Conservation (phyloP, 768 basidiomycete species). For the Lepiota venenata region DNA sequence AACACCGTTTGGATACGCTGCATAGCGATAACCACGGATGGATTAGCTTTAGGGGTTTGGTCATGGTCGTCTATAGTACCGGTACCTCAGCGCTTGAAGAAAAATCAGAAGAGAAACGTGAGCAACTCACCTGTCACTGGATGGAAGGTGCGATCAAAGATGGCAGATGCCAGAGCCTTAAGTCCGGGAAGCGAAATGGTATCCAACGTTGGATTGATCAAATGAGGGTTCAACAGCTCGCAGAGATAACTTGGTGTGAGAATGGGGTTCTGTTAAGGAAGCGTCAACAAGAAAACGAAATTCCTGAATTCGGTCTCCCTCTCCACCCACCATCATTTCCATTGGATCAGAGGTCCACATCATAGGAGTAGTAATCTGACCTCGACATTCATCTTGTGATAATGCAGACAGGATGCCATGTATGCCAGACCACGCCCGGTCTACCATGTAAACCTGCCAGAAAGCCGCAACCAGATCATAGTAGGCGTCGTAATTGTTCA, state of each 20-base stretch:
- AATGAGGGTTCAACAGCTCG: slow-evolving; percentile 22
- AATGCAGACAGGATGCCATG: slow-evolving; percentile 51
- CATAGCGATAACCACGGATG: slow-evolving; percentile 41
- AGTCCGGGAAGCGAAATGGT: slow-evolving; percentile 30
- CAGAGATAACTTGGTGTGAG: slow-evolving; percentile 19
- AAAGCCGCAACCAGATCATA: slow-evolving; percentile 46
- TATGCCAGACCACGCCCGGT: slow-evolving; percentile 55
- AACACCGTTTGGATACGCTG: slow-evolving; percentile 37
- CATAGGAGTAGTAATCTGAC: slow-evolving; percentile 52
- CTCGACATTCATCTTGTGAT: slow-evolving; percentile 45
- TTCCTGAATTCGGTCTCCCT: slow-evolving; percentile 7
- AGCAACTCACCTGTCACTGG: slow-evolving; percentile 8
- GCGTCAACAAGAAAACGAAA: not conserved
- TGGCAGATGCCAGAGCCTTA: slow-evolving; percentile 47
- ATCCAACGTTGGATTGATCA: slow-evolving; percentile 20
- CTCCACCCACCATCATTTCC: slow-evolving; percentile 22
- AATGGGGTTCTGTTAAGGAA: slow-evolving; percentile 11
- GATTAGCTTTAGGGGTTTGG: slow-evolving; percentile 33
- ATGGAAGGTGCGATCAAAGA: slow-evolving; percentile 53
- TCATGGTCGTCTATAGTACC: not conserved
- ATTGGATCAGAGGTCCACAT: slow-evolving; percentile 25
- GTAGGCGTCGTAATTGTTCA: slow-evolving; percentile 17
- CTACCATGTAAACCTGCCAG: slow-evolving; percentile 64
- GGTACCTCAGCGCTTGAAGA: not conserved
- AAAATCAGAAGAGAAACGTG: not conserved